A percentile compares a stretch with the other conserved stretches of the same genome.
phyloP scores from a whole-genome alignment of 352 stramenopile genomes.

The Aphanomyces invadans region DNA sequence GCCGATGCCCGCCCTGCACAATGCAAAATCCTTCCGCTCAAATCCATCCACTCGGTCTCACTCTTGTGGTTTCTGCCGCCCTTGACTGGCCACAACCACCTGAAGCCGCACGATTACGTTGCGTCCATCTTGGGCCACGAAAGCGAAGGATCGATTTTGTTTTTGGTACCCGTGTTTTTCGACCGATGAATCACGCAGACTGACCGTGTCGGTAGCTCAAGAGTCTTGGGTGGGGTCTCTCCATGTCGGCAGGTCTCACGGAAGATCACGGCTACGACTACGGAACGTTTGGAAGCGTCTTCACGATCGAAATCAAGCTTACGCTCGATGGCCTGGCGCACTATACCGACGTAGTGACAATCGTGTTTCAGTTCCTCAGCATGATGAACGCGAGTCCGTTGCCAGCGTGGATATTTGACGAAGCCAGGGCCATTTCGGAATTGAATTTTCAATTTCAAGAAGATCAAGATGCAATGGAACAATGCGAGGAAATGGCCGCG shows the following conservation, averaged over 20 bases:
- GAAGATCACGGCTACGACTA: constrained; percentile 68
- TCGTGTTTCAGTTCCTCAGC: constrained; percentile 58
- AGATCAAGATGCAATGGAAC: constrained; percentile 55
- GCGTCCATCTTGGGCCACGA: constrained; percentile 74
- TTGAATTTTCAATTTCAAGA: constrained; percentile 75
- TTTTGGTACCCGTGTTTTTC: constrained; percentile 38
- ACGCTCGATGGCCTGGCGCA: constrained; percentile 50
- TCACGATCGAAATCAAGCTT: constrained; percentile 68
- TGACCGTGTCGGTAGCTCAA: constrained; percentile 44
- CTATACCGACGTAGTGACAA: constrained; percentile 50
- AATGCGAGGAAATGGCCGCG: constrained; percentile 58
- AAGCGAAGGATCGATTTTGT: constrained; percentile 73
- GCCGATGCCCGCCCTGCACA: constrained; percentile 38
- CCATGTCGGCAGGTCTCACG: constrained; percentile 59
- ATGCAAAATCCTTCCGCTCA: constrained; percentile 62
- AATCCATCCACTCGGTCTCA: constrained; percentile 68
- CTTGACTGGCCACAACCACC: constrained; percentile 53
- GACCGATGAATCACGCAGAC: constrained; percentile 6
- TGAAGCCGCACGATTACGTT: constrained; percentile 76
- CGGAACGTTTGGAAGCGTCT: constrained; percentile 54
- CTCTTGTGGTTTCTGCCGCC: constrained; percentile 73
- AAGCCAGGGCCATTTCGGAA: constrained; percentile 50
- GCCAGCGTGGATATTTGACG: constrained; percentile 66
- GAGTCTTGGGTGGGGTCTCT: constrained; percentile 60
- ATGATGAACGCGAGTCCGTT: constrained; percentile 47